Percentiles rank a stretch among this genome's conserved stretches.
Conservation (phyloP, 306 rosid genomes). For the Medicago arabica region DNA sequence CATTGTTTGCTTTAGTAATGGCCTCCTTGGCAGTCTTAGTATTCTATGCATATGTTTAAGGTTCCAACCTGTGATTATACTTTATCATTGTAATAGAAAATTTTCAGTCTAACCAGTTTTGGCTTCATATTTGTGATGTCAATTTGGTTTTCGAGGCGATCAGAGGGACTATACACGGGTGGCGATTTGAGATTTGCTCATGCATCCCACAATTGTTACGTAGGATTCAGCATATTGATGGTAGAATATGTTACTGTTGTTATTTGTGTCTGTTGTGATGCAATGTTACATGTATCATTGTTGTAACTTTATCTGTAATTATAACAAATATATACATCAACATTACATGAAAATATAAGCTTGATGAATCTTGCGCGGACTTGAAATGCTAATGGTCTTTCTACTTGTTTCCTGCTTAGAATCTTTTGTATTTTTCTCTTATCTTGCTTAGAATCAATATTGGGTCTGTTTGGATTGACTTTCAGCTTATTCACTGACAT, state of each 20-base stretch:
- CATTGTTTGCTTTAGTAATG: slow-evolving; percentile 53
- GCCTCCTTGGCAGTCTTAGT: slow-evolving; percentile 51
- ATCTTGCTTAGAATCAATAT: slow-evolving; percentile 17
- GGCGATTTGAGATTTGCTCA: slow-evolving; percentile 16
- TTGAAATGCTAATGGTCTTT: slow-evolving; percentile 37
- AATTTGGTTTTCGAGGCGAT: slow-evolving; percentile 36
- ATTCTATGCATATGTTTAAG: slow-evolving; percentile 41
- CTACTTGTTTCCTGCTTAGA: slow-evolving; percentile 15
- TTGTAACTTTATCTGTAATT: slow-evolving; percentile 24
- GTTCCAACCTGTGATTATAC: slow-evolving; percentile 22
- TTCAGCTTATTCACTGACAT: not conserved
- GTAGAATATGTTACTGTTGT: slow-evolving; percentile 39
- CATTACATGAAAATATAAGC: slow-evolving; percentile 34
- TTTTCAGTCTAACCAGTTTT: slow-evolving; percentile 42
- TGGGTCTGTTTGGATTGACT: not conserved
- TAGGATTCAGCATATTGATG: slow-evolving; percentile 31
- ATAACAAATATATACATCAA: slow-evolving; percentile 39
- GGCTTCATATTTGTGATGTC: slow-evolving; percentile 36
- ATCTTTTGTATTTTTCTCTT: not conserved
- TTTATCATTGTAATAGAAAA: slow-evolving; percentile 18
- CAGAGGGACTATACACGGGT: slow-evolving; percentile 23
- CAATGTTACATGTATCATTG: slow-evolving; percentile 31
- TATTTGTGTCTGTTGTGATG: slow-evolving; percentile 37
- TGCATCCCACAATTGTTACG: slow-evolving; percentile 2
- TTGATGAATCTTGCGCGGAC: slow-evolving; percentile 23